phyloP scores from a whole-genome alignment of 2,329 filamentous ascomycete genomes.

The Pestalotiopsis sp. region DNA sequence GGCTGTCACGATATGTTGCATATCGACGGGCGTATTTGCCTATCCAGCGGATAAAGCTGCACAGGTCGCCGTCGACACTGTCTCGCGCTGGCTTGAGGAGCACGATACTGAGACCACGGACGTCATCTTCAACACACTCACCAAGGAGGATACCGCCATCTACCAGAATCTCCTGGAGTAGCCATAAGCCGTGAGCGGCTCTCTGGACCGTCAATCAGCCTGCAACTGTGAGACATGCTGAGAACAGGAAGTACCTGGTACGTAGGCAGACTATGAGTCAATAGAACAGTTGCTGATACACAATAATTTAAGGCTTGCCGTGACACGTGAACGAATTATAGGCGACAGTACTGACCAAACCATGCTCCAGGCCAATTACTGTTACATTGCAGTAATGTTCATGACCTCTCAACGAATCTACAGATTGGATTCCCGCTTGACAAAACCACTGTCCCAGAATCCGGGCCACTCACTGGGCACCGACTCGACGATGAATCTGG shows the following conservation, averaged over 20 bases:
- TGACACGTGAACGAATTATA: too few relatives aligned
- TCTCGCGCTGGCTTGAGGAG: conserved; percentile 25
- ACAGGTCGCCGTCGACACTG: conserved; percentile 17
- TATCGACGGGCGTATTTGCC: conserved; percentile 35
- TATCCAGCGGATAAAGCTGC: conserved; percentile 31
- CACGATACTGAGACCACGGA: conserved; percentile 28
- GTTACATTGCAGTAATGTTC: too few relatives aligned
- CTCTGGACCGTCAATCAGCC: too few relatives aligned
- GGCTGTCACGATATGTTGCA: conserved; percentile 31
- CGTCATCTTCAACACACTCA: conserved; percentile 33
- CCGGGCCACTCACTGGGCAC: conserved; percentile 20
- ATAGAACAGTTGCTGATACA: too few relatives aligned
- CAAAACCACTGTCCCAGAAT: conserved; percentile 18
- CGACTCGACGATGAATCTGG: conserved; percentile 18
- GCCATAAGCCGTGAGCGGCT: too few relatives aligned
- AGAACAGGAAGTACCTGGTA: too few relatives aligned
- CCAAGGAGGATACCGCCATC: conserved; percentile 22
- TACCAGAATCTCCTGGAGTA: conserved; percentile 5
- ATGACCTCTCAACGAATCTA: too few relatives aligned
- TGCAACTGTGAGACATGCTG: too few relatives aligned
- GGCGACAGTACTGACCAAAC: too few relatives aligned
- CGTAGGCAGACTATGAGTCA: too few relatives aligned
- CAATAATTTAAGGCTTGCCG: too few relatives aligned
- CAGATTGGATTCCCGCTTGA: conserved; percentile 9
- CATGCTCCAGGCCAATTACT: too few relatives aligned